Evolutionary conservation across 192 early-diverging fungal genomes (phyloP), one percentile per base, ranked within the genome.

Genomic region (Gonapodya prolifera): DNA sequence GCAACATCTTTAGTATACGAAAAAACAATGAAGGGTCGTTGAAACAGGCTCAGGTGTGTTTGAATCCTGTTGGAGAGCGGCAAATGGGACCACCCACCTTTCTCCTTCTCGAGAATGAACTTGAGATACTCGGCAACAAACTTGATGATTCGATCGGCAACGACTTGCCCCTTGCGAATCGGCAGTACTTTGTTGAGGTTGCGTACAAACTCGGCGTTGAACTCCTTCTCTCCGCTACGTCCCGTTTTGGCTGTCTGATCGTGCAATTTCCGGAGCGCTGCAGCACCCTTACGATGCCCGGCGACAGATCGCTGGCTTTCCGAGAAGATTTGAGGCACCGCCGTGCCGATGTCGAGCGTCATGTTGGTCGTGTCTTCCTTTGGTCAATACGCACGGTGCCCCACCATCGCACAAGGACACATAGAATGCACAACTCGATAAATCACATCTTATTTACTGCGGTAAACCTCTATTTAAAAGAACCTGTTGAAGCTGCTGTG

Each of bases 161-260:
- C 83, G 0, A 87, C 81, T 79, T 93, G 88, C 35, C 89, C 88
- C 81, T 91, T 92, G 79, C 92, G 92, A 35, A 93, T 83, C 29
- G 87, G 86, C 8, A 96, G 81, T 1, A 94, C 83, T 34, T 91
- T 93, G 81, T 92, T 91, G 16, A 96, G 82, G 81, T 93, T 94
- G 75, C 90, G 86, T n/a, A 91, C 84, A 79, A 93, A 87, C 81
- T 93, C 92, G 33, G 89, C 80, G 75, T 91, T 91, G 81, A 96
- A 91, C 18, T 82, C 84, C n/a, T 80, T 79, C 77, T 94, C 93
- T 33, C 89, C 91, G 1, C 31, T 36, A 81, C 35, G 79, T 80
- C 23, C 35, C 32, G 35, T 82, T 83, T 30, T 81, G 71, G 70
- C 80, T 77, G 1, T 35, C 17, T 30, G 75, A 23, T 1, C 18